Base-by-base conservation (phyloP, 73 alveolate genomes). In the Symbiodinium natans region DNA sequence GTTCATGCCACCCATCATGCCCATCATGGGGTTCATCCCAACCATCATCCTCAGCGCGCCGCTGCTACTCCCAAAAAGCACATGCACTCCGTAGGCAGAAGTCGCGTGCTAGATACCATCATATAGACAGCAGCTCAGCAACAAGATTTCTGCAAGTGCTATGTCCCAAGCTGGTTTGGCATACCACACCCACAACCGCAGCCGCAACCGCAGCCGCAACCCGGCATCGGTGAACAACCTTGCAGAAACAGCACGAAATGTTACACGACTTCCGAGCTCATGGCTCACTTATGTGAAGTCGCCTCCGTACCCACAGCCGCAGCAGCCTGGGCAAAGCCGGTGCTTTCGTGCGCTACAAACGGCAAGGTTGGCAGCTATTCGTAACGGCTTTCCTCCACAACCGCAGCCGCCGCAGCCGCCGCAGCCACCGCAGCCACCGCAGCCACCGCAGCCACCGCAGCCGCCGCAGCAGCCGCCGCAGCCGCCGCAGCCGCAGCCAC, bases 1-100 rank as follows among this genome's bases (percentile, higher is more conserved):
- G 95, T 88, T 88, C 95, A 88, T 88, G 83, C 95, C 85, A 38
- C 95, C 95, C 95, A 88, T 68, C 85, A 88, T 88, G 93, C 56
- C 93, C 93, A 86, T 86, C 93, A 86, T 86, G 9, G 93, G 93
- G 83, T 54, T 86, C 93, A 86, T 86, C 39, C 93, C 93, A 34
- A 0, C 85, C 43, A 36, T 31, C 43, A 75, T 31, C 43, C 85
- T 36, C 36, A 63, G 68, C 68, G n/a, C n/a, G n/a, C n/a, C n/a
- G n/a, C n/a, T n/a, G n/a, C n/a, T n/a, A n/a, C n/a, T n/a, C n/a
- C n/a, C n/a, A n/a, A n/a, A n/a, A n/a, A n/a, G n/a, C n/a, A n/a
- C n/a, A n/a, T n/a, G n/a, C n/a, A n/a, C n/a, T n/a, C n/a, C n/a
- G n/a, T n/a, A n/a, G n/a, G n/a, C n/a, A n/a, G n/a, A n/a, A n/a